Conservation (phyloP, 345 rosid species). For the Pistacia vera region DNA sequence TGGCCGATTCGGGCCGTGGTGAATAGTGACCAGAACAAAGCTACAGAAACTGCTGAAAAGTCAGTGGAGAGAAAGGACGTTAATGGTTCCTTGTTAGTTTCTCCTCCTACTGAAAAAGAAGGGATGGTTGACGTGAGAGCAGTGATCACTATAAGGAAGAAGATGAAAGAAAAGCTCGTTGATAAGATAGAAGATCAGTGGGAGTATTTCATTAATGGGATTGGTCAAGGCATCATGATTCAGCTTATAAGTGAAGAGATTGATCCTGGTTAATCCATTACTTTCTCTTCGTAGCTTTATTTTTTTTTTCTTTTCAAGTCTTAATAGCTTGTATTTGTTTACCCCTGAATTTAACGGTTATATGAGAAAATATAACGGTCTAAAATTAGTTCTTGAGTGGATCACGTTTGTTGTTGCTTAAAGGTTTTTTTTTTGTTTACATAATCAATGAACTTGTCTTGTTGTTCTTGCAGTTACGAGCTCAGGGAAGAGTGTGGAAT, state of each 20-base stretch:
- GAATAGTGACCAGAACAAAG: constrained; percentile 57
- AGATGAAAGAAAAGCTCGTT: constrained; percentile 67
- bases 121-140: constrained; percentile 52
- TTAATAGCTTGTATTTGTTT: background rate
- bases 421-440: background rate
- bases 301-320: background rate
- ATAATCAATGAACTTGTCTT: constrained; percentile 1
- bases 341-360: background rate
- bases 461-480: constrained; percentile 51
- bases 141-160: constrained; percentile 73
- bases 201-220: constrained; percentile 69
- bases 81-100: constrained; percentile 20
- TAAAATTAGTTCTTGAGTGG: background rate
- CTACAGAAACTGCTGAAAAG: constrained; percentile 40
- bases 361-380: no score
- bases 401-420: background rate
- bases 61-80: constrained; percentile 23
- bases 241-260: constrained; percentile 82
- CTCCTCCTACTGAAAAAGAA: constrained; percentile 12
- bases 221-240: constrained; percentile 80
- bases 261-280: constrained; percentile 65
- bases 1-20: constrained; percentile 54
- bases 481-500: constrained; percentile 60
- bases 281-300: no score
- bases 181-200: constrained; percentile 74